These are phyloP conservation scores for Neurospora sp. DNA, from an alignment of 495 filamentous ascomycete genomes.

Conservation along the genomic window DNA sequence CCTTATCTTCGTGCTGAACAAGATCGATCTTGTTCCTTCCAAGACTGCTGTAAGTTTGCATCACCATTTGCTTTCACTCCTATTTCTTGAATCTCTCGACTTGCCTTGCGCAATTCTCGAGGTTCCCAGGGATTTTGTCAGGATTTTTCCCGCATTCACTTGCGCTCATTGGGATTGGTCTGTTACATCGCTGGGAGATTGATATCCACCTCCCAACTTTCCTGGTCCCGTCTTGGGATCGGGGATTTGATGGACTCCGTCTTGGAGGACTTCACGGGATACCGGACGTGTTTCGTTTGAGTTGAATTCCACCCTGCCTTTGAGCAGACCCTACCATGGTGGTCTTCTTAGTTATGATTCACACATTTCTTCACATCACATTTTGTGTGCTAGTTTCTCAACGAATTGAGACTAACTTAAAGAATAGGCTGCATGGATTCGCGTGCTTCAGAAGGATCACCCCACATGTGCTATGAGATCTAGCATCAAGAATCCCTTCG, in stretches of 20 bases:
- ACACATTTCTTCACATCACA: constrained; percentile 53
- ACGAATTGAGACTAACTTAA: constrained; percentile 10
- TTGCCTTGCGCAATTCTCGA: constrained; percentile 2
- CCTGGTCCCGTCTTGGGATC: constrained; percentile 47
- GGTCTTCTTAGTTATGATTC: constrained; percentile 97
- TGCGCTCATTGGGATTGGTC: constrained; percentile 60
- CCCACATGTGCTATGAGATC: constrained; percentile 93
- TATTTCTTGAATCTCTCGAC: constrained; percentile 3
- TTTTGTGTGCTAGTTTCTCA: not conserved
- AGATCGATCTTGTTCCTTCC: constrained; percentile 92
- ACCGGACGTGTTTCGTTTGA: constrained; percentile 56
- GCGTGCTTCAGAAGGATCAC: constrained; percentile 48
- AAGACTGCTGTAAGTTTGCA: constrained; percentile 75
- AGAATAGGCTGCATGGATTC: constrained; percentile 22
- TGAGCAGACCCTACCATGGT: constrained; percentile 35
- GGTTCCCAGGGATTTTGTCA: constrained; percentile 79
- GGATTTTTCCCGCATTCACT: constrained; percentile 57
- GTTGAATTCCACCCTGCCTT: constrained; percentile 59
- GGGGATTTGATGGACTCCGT: constrained; percentile 67
- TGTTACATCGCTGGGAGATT: constrained; percentile 99
- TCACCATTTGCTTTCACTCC: constrained; percentile 11
- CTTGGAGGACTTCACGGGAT: constrained; percentile 75
- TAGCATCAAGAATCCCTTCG: constrained; percentile 84
- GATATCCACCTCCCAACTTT: constrained; percentile 48
- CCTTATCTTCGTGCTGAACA: constrained; percentile 62